Evolutionary conservation across 805 yeast species (phyloP).

Genomic region (Blastobotrys mokoenaii): DNA sequence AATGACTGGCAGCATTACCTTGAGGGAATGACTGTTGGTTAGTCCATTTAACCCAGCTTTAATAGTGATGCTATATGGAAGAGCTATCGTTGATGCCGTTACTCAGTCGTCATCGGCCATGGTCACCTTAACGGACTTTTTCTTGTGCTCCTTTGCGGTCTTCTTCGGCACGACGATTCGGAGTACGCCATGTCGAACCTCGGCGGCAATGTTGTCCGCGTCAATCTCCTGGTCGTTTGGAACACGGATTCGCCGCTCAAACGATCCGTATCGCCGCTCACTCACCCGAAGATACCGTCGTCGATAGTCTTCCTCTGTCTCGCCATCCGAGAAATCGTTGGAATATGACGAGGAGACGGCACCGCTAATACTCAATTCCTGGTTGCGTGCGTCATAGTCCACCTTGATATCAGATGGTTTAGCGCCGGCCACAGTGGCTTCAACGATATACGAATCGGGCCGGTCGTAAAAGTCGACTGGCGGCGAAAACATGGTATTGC

Average conservation of each 20-base stretch:
- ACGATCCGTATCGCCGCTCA: constrained; percentile 49
- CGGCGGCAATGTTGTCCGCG: constrained; percentile 47
- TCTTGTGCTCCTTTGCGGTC: constrained; percentile 14
- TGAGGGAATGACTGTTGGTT: too few relatives aligned
- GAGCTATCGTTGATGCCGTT: too few relatives aligned
- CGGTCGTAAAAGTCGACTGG: constrained; percentile 48
- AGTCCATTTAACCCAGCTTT: too few relatives aligned
- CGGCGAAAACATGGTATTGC: constrained; percentile 36
- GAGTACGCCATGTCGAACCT: constrained; percentile 45
- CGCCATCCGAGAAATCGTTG: constrained; percentile 9
- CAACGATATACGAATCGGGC: constrained; percentile 39
- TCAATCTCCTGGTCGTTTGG: constrained; percentile 45
- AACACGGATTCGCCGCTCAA: constrained; percentile 49
- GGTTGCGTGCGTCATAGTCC: constrained; percentile 50
- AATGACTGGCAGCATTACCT: too few relatives aligned
- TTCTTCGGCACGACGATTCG: constrained; percentile 39
- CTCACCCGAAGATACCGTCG: constrained; percentile 36
- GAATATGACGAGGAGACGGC: constrained; percentile 26
- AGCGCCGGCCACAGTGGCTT: constrained; percentile 51
- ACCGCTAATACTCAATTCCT: constrained; percentile 40
- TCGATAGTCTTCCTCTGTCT: constrained; percentile 33
- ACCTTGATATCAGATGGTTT: constrained; percentile 44
- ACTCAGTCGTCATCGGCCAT: constrained; percentile 17
- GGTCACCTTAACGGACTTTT: constrained; percentile 20
- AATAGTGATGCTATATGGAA: too few relatives aligned